phyloP scores from a whole-genome alignment of 805 yeast species.

The Nakazawaea ishiwadae region DNA sequence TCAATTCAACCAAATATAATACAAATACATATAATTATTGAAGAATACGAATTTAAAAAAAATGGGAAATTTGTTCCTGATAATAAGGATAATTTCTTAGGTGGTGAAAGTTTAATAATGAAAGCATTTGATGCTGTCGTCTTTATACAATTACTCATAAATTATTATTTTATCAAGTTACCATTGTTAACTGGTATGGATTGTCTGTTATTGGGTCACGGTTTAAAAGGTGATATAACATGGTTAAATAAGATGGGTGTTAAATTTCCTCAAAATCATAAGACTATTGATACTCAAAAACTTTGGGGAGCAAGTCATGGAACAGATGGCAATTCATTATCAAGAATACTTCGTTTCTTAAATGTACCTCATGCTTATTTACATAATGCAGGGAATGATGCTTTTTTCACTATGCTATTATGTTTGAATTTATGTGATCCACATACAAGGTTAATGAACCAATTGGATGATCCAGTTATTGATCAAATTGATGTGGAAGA shows the following conservation, averaged over 20 bases:
- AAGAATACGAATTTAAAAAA: slow-evolving; percentile 34
- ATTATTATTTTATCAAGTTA: slow-evolving; percentile 34
- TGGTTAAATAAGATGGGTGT: slow-evolving; percentile 48
- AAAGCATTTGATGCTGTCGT: slow-evolving; percentile 28
- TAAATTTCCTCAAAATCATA: slow-evolving; percentile 31
- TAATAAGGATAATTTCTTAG: slow-evolving; percentile 43
- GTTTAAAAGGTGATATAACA: slow-evolving; percentile 46
- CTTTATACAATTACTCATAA: slow-evolving; percentile 37
- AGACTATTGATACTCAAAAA: slow-evolving; percentile 42
- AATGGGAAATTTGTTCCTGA: slow-evolving; percentile 56
- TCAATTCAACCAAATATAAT: slow-evolving; percentile 35
- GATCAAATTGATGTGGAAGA: background rate
- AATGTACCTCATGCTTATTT: slow-evolving; percentile 53
- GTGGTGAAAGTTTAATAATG: slow-evolving; percentile 45
- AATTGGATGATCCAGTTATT: slow-evolving; percentile 13
- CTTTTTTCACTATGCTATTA: slow-evolving; percentile 55
- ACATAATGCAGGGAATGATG: slow-evolving; percentile 73
- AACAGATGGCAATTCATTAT: slow-evolving; percentile 36
- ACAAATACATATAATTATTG: slow-evolving; percentile 37
- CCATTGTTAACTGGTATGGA: slow-evolving; percentile 20
- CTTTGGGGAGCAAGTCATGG: slow-evolving; percentile 39
- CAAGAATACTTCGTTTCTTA: slow-evolving; percentile 39
- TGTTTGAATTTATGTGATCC: slow-evolving; percentile 50
- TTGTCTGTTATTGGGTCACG: slow-evolving; percentile 55
- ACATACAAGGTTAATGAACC: slow-evolving; percentile 20